A percentile compares a stretch with the other conserved stretches of the same genome.
These are phyloP conservation scores for Botryosphaeria dothidea DNA, from an alignment of 2,329 filamentous ascomycete genomes.

Conservation along the genomic window DNA sequence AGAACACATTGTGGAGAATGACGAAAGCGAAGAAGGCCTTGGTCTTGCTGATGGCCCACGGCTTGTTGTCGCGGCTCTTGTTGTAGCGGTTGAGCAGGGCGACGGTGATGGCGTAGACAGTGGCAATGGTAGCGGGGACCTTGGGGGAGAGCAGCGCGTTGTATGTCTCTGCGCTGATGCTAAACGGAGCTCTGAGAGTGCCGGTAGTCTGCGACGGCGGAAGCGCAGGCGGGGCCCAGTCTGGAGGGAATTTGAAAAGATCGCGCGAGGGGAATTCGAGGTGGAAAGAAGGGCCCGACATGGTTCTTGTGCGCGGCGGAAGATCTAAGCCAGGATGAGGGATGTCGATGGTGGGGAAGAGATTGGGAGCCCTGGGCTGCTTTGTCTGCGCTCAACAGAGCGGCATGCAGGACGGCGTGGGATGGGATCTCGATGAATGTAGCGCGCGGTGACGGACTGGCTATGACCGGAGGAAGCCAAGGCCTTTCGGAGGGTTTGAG, in stretches of 20 bases:
- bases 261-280: conserved; percentile 58
- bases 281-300: conserved; percentile 56
- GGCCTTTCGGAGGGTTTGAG: not conserved
- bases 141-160: conserved; percentile 46
- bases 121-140: conserved; percentile 57
- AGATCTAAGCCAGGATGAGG: conserved; percentile 15
- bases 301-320: conserved; percentile 28
- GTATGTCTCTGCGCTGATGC: conserved; percentile 48
- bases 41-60: conserved; percentile 86
- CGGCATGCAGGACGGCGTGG: conserved; percentile 13
- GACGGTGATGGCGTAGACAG: conserved; percentile 76
- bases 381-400: conserved; percentile 6
- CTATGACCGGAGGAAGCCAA: not conserved
- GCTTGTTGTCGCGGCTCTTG: conserved; percentile 73
- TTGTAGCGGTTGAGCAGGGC: conserved; percentile 81
- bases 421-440: not conserved
- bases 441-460: not conserved
- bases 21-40: conserved; percentile 78
- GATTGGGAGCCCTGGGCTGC: not conserved
- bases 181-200: conserved; percentile 61
- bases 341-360: not conserved
- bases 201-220: conserved; percentile 59
- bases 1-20: conserved; percentile 85
- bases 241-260: conserved; percentile 71
- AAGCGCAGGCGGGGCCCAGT: conserved; percentile 56